Conservation (phyloP, 2,329 filamentous ascomycete genomes). For the Colletotrichum cereale region DNA sequence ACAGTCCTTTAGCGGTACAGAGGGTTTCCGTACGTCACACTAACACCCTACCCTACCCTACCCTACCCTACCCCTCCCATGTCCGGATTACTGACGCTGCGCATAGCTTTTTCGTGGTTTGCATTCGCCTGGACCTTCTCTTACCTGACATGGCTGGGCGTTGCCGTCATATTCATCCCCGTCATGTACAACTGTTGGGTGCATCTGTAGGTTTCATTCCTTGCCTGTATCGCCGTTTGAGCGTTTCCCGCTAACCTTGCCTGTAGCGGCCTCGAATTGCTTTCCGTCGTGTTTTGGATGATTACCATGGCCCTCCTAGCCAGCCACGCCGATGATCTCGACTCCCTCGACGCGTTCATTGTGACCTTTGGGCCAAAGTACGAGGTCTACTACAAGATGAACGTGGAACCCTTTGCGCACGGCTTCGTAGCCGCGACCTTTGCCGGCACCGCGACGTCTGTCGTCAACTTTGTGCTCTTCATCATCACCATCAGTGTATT, state of each 20-base stretch:
- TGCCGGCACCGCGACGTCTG: slow-evolving; percentile 37
- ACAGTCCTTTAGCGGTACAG: slow-evolving; percentile 40
- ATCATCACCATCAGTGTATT: slow-evolving; percentile 38
- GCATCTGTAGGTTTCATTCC: slow-evolving; percentile 33
- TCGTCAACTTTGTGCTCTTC: slow-evolving; percentile 39
- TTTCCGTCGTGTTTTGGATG: slow-evolving; percentile 41
- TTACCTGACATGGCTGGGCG: slow-evolving; percentile 40
- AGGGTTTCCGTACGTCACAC: slow-evolving; percentile 41
- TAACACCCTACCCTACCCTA: not conserved
- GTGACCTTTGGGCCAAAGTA: slow-evolving; percentile 38
- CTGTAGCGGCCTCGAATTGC: slow-evolving; percentile 37
- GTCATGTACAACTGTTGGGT: slow-evolving; percentile 43
- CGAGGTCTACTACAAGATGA: slow-evolving; percentile 39
- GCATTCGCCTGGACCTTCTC: slow-evolving; percentile 41
- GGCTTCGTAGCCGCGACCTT: slow-evolving; percentile 41
- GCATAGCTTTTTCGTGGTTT: slow-evolving; percentile 41
- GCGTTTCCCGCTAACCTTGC: not conserved
- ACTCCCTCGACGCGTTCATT: slow-evolving; percentile 39
- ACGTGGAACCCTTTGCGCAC: slow-evolving; percentile 31
- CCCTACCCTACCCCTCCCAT: not conserved
- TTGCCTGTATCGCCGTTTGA: too few relatives aligned
- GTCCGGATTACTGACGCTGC: slow-evolving; percentile 15
- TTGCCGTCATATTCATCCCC: slow-evolving; percentile 38
- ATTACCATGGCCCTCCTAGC: slow-evolving; percentile 40
- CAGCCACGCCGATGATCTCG: slow-evolving; percentile 41